Evolutionary conservation across 768 basidiomycete genomes (phyloP).

Genomic region (Termitomyces sp.): DNA sequence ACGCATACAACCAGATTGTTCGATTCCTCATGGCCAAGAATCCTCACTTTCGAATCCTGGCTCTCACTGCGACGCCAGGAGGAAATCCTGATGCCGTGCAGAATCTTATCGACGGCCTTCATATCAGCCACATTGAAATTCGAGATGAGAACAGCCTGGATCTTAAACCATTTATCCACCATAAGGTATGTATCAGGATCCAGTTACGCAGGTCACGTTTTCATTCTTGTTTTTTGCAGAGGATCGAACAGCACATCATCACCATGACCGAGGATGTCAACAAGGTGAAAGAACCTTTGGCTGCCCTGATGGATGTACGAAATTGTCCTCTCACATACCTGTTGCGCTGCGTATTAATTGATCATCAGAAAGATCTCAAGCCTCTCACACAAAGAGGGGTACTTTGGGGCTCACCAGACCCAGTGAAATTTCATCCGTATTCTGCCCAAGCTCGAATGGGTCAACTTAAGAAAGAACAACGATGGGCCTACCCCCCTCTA

Average conservation of each 20-base stretch:
- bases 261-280: conserved; percentile 66
- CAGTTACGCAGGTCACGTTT: neutral
- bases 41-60: conserved; percentile 88
- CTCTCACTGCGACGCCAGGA: conserved; percentile 95
- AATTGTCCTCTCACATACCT: neutral
- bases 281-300: conserved; percentile 66
- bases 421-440: conserved; percentile 68
- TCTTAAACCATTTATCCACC: conserved; percentile 79
- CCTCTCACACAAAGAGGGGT: conserved; percentile 37
- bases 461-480: conserved; percentile 36
- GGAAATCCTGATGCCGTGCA: conserved; percentile 86
- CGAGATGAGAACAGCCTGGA: conserved; percentile 90
- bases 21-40: conserved; percentile 93
- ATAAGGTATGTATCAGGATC: conserved; percentile 56
- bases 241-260: conserved; percentile 76
- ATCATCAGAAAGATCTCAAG: conserved; percentile 32
- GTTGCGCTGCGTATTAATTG: neutral
- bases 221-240: conserved; percentile 37
- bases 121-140: conserved; percentile 94
- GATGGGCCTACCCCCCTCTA: conserved; percentile 53
- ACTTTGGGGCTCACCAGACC: conserved; percentile 47
- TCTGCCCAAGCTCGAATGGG: conserved; percentile 44
- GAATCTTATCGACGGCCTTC: conserved; percentile 84
- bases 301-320: conserved; percentile 71
- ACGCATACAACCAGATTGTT: conserved; percentile 87